Conservation (phyloP, 2,329 filamentous ascomycete genomes). For the Microascus cirrosus region DNA sequence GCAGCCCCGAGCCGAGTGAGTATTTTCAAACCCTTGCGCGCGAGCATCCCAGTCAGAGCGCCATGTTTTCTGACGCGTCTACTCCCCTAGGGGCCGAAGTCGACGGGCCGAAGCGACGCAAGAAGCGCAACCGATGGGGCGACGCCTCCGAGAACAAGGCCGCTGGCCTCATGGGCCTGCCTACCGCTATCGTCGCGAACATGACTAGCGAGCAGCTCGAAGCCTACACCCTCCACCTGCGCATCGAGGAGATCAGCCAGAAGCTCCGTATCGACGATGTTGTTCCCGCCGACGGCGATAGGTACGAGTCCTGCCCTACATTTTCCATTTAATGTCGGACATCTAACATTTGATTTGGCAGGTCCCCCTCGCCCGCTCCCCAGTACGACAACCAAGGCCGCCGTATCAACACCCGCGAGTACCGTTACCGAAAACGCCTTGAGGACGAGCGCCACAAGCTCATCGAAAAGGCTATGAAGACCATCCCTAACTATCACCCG, state of each 20-base stretch:
- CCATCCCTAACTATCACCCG: slow-evolving; percentile 98
- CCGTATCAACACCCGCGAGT: slow-evolving; percentile 98
- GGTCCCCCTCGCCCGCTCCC: slow-evolving; percentile 88
- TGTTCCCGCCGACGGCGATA: slow-evolving; percentile 88
- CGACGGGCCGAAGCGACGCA: slow-evolving; percentile 79
- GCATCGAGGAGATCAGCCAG: slow-evolving; percentile 98
- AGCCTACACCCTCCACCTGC: slow-evolving; percentile 89
- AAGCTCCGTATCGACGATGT: slow-evolving; percentile 99
- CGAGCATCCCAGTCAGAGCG: background rate
- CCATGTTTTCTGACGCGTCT: background rate
- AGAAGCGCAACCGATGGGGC: slow-evolving; percentile 98
- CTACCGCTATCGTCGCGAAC: slow-evolving; percentile 89
- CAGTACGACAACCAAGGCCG: slow-evolving; percentile 99
- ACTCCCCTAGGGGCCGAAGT: slow-evolving; percentile 29
- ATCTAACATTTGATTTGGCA: slow-evolving; percentile 7
- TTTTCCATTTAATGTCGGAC: too few species aligned
- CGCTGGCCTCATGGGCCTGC: slow-evolving; percentile 91
- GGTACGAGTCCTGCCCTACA: slow-evolving; percentile 38
- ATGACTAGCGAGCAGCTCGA: slow-evolving; percentile 99
- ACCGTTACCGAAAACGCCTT: slow-evolving; percentile 93
- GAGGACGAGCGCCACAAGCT: slow-evolving; percentile 98
- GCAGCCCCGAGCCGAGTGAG: slow-evolving; percentile 76
- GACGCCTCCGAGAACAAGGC: slow-evolving; percentile 98
- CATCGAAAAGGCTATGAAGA: slow-evolving; percentile 98
- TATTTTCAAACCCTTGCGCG: slow-evolving; percentile 9